Conservation (phyloP, 805 yeast species). For the Metschnikowia baotianmanensis region DNA sequence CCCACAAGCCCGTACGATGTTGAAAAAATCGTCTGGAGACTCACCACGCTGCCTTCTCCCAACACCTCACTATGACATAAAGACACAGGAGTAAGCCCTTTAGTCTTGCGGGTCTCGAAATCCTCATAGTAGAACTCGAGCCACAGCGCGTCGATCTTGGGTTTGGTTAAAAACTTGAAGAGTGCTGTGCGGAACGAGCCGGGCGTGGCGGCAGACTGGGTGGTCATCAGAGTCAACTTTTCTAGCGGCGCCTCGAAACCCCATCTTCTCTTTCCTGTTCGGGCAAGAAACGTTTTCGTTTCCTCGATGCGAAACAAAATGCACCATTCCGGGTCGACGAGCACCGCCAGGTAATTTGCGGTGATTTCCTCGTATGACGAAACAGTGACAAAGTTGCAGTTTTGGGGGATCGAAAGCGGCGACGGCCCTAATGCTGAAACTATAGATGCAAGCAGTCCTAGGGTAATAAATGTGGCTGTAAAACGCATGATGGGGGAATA, state of each 20-base stretch:
- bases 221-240: conserved; percentile 1
- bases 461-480: background rate
- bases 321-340: background rate
- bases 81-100: conserved; percentile 11
- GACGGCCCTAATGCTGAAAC: background rate
- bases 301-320: conserved; percentile 10
- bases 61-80: conserved; percentile 17
- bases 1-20: conserved; percentile 7
- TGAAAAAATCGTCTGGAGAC: conserved; percentile 10
- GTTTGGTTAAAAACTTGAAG: background rate
- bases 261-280: conserved; percentile 7
- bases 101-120: conserved; percentile 1
- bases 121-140: conserved; percentile 13
- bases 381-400: conserved; percentile 6
- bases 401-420: conserved; percentile 1
- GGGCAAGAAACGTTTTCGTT: conserved; percentile 10
- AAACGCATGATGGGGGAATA: too few relatives aligned
- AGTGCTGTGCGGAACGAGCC: background rate
- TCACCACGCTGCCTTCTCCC: conserved; percentile 17
- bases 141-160: conserved; percentile 1
- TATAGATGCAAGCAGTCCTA: background rate
- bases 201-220: background rate
- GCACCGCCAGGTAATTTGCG: background rate
- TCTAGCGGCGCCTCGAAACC: conserved; percentile 7
- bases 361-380: conserved; percentile 1